Evolutionary conservation across 2,329 filamentous ascomycete species (phyloP).

Genomic region (Fonsecaea nubica): DNA sequence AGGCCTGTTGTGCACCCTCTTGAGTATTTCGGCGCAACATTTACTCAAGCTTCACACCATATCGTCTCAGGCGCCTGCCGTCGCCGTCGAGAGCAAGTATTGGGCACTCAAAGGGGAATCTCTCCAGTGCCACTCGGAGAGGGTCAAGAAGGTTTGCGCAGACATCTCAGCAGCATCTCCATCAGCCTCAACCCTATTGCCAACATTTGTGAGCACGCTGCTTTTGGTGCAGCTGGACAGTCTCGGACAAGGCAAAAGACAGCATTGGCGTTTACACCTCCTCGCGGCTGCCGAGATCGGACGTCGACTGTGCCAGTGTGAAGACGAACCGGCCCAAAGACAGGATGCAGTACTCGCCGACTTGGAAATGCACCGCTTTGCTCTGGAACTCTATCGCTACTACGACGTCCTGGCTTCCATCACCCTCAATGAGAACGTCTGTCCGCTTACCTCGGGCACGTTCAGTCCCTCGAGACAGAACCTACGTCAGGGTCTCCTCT

Average conservation of each 20-base stretch:
- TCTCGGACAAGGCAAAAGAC: not conserved
- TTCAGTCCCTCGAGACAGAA: too few species aligned
- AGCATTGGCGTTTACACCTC: not conserved
- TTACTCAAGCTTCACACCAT: not conserved
- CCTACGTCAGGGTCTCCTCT: not conserved
- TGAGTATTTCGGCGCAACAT: not conserved
- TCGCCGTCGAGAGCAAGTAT: not conserved
- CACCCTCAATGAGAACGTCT: not conserved
- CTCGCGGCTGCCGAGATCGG: not conserved
- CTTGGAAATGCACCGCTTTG: not conserved
- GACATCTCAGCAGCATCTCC: not conserved
- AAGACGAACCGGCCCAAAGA: not conserved
- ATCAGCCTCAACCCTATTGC: not conserved
- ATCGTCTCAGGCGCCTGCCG: not conserved
- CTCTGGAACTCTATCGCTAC: not conserved
- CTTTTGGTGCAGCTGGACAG: not conserved
- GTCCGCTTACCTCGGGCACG: not conserved
- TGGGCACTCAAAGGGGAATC: not conserved
- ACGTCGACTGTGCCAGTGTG: not conserved
- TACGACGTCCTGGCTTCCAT: not conserved
- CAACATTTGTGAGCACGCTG: not conserved
- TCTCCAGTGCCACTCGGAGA: not conserved
- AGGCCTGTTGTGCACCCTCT: not conserved
- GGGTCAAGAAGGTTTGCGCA: not conserved
- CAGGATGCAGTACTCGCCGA: not conserved